phyloP scores from a whole-genome alignment of 108 stramenopile species.

The Skeletonema tropicum region DNA sequence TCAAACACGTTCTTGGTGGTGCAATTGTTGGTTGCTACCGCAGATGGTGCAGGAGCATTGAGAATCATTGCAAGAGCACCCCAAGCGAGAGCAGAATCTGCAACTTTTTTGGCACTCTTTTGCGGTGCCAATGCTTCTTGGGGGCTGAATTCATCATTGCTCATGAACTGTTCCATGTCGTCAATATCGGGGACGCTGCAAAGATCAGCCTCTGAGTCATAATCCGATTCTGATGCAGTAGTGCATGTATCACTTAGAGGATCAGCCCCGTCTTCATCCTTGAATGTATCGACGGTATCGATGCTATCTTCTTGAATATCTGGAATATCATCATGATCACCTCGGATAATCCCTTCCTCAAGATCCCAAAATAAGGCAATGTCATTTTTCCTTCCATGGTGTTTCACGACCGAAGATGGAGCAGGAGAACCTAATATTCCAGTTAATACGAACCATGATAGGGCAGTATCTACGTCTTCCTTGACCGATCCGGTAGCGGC shows the following conservation, averaged over 20 bases:
- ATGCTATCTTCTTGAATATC: too few species aligned
- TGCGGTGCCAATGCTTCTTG: neutral
- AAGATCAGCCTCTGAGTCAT: neutral
- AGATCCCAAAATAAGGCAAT: too few species aligned
- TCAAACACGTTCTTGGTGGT: neutral
- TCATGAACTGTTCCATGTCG: neutral
- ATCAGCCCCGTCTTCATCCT: too few species aligned
- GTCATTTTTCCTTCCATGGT: too few species aligned
- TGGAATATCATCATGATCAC: too few species aligned
- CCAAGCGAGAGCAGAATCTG: slow-evolving; percentile 10
- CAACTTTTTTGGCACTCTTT: neutral
- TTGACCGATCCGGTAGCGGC: too few species aligned
- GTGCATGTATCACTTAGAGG: neutral
- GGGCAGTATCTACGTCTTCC: too few species aligned
- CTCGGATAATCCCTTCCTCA: too few species aligned
- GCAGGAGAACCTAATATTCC: too few species aligned
- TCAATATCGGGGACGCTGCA: neutral
- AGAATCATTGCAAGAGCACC: slow-evolving; percentile 10
- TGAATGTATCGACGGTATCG: too few species aligned
- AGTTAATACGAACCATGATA: too few species aligned
- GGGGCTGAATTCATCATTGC: neutral
- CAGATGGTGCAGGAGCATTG: slow-evolving; percentile 1
- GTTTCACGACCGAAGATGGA: too few species aligned
- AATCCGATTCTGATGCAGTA: neutral
- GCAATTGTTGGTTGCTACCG: neutral